Base-by-base conservation (phyloP, 306 rosid genomes). In the Ziziphus jujuba region DNA sequence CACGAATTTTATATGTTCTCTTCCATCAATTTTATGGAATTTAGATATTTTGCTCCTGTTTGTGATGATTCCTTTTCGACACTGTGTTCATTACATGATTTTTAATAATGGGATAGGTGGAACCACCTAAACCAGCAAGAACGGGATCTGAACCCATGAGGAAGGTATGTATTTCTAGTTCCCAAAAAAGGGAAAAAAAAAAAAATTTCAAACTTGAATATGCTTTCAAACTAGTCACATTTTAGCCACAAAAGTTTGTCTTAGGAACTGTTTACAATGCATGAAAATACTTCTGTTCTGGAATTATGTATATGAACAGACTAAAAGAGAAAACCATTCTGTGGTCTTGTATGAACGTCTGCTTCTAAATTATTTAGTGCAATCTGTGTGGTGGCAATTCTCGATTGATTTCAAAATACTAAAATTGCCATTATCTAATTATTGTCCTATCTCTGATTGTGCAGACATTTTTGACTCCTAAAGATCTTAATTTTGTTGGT, bases 401-500 rank as follows among this genome's bases (percentile, higher is more conserved):
- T 28, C 33, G 33, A 28, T 28, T 28, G 3, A 28, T 28, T 28
- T 4, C 33, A 28, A 28, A 28, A 28, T 28, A 10, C 1, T 38
- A 50, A 50, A 50, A 16, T 50, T 50, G 55, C 55, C 55, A 17
- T 19, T n/a, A 50, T 50, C 55, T 50, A 17, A 7, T 21, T 11
- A 48, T 21, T 24, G 31, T 11, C 12, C 16, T 49, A 33, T 23
- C 35, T 13, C 62, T 71, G 66, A 44, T 72, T 36, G 61, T 31
- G 54, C 81, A 92, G 98, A 87, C 56, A 76, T 69, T 85, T 75
- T 48, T 92, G 84, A 87, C 91, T 79, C 74, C 95, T 53, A 86
- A 87, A 78, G 96, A 92, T 87, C 93, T 92, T 63, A 92, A 78
- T 82, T 92, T 92, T 78, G 98, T 92, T 81, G 98, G 98, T 59